Evolutionary conservation across 345 rosid genomes (phyloP).

Genomic region (Ricinus communis): DNA sequence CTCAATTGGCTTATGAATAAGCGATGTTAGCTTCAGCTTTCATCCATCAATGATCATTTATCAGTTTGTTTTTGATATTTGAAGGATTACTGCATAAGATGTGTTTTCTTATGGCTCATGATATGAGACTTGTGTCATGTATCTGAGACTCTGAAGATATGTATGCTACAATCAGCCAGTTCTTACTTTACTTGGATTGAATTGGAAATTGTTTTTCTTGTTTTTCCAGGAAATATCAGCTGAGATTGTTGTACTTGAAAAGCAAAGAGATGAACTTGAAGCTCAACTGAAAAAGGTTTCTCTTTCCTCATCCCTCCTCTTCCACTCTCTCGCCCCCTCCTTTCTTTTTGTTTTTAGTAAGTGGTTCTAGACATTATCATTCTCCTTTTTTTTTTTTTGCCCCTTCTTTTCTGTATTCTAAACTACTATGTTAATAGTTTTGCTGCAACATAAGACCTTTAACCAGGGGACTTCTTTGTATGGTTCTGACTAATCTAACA

Average conservation of each 20-base stretch:
- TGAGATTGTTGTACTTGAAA: constrained; percentile 75
- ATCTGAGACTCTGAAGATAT: constrained; percentile 7
- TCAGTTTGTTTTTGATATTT: neutral
- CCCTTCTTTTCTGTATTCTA: neutral
- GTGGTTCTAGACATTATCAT: neutral
- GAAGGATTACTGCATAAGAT: neutral
- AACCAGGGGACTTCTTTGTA: neutral
- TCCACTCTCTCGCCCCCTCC: neutral
- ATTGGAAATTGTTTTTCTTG: constrained; percentile 15
- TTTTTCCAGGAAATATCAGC: constrained; percentile 69
- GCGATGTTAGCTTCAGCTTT: neutral
- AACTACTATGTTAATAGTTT: neutral
- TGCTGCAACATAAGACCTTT: neutral
- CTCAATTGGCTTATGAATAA: constrained; percentile 7
- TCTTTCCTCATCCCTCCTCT: neutral
- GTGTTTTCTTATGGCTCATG: constrained; percentile 1
- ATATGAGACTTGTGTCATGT: neutral
- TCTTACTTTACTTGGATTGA: neutral
- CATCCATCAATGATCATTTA: neutral
- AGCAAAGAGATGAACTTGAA: constrained; percentile 84
- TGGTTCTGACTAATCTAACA: neutral
- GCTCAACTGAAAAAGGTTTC: constrained; percentile 81
- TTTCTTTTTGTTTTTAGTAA: neutral
- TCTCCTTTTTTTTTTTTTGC: neutral
- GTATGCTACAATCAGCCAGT: constrained; percentile 3